Evolutionary conservation across 1,284 basidiomycete genomes (phyloP).

Genomic region (Boletus semigastroideus): DNA sequence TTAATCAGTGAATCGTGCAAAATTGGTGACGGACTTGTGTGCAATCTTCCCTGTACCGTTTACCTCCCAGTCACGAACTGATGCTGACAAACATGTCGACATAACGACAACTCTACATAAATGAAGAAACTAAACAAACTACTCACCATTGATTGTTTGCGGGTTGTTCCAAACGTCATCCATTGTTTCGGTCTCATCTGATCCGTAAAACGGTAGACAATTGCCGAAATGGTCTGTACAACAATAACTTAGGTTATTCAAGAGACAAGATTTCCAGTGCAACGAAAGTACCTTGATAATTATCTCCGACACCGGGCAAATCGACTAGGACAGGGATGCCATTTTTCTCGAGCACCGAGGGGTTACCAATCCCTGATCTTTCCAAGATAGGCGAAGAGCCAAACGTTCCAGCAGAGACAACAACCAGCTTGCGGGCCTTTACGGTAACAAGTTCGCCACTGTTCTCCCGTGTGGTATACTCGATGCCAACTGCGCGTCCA

Average conservation of each 20-base stretch:
- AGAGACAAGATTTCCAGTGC: rapidly evolving
- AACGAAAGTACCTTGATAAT: conserved; percentile 44
- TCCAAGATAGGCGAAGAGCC: conserved; percentile 57
- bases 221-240: conserved; percentile 44
- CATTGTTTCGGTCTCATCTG: conserved; percentile 43
- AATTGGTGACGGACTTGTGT: conserved; percentile 41
- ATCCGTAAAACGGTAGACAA: conserved; percentile 38
- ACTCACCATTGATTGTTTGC: conserved; percentile 35
- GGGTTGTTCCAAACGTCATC: conserved; percentile 41
- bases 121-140: conserved; percentile 6
- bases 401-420: conserved; percentile 52
- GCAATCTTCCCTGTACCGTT: conserved; percentile 49
- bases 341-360: conserved; percentile 39
- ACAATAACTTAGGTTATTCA: not conserved
- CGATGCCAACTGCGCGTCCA: conserved; percentile 53
- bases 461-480: conserved; percentile 44
- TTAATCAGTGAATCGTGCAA: not conserved
- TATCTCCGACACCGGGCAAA: conserved; percentile 57
- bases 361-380: conserved; percentile 50
- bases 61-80: conserved; percentile 41
- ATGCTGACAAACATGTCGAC: conserved; percentile 31
- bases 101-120: not conserved
- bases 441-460: conserved; percentile 20
- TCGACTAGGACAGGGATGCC: conserved; percentile 44
- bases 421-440: conserved; percentile 44